Base-by-base conservation (phyloP, 331 rosid species). In the Telfairia occidentalis region DNA sequence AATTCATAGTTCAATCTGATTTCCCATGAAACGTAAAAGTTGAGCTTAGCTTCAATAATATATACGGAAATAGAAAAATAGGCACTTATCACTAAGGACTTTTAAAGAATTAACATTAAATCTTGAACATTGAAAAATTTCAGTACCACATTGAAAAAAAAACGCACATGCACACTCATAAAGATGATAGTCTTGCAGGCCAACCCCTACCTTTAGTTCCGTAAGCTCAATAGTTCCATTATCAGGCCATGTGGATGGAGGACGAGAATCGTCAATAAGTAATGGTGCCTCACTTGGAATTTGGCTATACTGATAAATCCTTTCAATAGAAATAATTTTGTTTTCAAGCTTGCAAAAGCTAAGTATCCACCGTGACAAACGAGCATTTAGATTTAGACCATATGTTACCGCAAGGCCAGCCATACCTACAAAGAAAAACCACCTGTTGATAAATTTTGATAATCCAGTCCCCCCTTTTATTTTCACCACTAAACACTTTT, bases 281-380 rank as follows among this genome's bases (percentile, higher is more conserved):
- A 80, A 66, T 18, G 92, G 96, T 80, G 96, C 98, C 83, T 94
- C 97, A 69, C 85, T 53, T 15, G 95, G 86, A 78, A 94, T 81
- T 85, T 91, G 91, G 83, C 96, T 89, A 89, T 94, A 90, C 83
- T 94, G 97, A 78, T 94, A 94, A 72, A 94, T 94, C 84, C 96
- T 94, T 84, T 94, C 98, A 35, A 91, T 88, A 65, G 98, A 94
- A 78, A 94, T 94, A 76, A 94, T 94, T 85, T 94, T 91, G 81
- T 94, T 94, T 85, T 94, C 98, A 71, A 94, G 98, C 86, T 91
- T 94, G 89, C 97, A 94, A 81, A 94, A 94, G 86, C 96, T 91
- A 67, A 91, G 97, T 81, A 94, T 89, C 98, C 98, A 94, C 65
- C 92, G 86, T 5, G 98, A 94, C 61, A 94, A 72, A 24, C 96